Evolutionary conservation across 2,329 filamentous ascomycete genomes (phyloP).

Genomic region (Pseudogymnoascus pannorum): DNA sequence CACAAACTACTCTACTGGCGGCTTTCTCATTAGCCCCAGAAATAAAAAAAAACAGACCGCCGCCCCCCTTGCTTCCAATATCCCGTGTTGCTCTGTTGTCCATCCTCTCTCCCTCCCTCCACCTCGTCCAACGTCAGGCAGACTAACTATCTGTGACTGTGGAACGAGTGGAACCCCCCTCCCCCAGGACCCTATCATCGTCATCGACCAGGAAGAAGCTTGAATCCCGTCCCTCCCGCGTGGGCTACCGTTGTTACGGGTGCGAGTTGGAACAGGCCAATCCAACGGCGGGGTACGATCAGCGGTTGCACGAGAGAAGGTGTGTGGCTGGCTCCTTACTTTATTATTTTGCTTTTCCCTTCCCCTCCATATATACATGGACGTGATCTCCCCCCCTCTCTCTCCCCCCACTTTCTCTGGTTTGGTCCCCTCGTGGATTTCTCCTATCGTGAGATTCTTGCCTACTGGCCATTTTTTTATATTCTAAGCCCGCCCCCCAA

Average conservation of each 20-base stretch:
- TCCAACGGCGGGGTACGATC: conserved; percentile 6
- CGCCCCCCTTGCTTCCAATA: neutral
- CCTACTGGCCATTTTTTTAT: neutral
- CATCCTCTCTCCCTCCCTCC: neutral
- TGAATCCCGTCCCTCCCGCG: conserved; percentile 6
- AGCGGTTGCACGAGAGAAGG: neutral
- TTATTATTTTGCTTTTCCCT: neutral
- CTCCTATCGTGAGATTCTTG: neutral
- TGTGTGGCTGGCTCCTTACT: neutral
- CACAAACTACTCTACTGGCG: neutral
- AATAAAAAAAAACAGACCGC: too few species aligned
- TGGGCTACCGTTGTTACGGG: conserved; percentile 7
- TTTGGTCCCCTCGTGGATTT: neutral
- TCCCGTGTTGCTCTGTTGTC: conserved; percentile 1
- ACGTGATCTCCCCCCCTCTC: neutral
- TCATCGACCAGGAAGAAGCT: conserved; percentile 6
- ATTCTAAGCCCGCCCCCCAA: neutral
- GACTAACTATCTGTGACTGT: neutral
- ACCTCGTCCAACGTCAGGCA: neutral
- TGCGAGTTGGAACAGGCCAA: neutral
- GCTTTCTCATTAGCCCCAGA: conserved; percentile 3
- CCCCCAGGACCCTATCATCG: neutral
- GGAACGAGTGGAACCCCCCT: neutral
- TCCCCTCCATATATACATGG: conserved; percentile 1
- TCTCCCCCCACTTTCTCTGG: neutral